A percentile compares a stretch with the other conserved stretches of the same genome.
phyloP scores from a whole-genome alignment of 495 filamentous ascomycete species.

The Talaromyces thailandensis region DNA sequence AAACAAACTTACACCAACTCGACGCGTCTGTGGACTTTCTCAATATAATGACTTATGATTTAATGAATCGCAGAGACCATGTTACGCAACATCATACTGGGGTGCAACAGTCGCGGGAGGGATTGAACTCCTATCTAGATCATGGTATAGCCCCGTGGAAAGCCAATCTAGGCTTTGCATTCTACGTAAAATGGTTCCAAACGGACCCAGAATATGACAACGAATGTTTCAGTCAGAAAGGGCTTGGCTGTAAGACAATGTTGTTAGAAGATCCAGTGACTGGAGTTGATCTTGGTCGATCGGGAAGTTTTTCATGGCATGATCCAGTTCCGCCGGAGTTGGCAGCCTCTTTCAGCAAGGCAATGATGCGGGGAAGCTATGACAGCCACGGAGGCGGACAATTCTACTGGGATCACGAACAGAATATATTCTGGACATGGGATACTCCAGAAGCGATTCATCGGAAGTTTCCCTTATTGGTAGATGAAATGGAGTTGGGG shows the following conservation, averaged over 20 bases:
- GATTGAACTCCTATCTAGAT: neutral
- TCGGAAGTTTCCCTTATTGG: constrained; percentile 53
- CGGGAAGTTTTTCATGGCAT: constrained; percentile 52
- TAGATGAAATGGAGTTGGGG: constrained; percentile 48
- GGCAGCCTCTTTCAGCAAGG: constrained; percentile 39
- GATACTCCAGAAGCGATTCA: constrained; percentile 53
- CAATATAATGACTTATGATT: constrained; percentile 73
- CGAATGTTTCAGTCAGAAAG: constrained; percentile 27
- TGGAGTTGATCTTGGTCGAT: constrained; percentile 54
- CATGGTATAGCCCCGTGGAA: constrained; percentile 29
- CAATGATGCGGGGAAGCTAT: constrained; percentile 42
- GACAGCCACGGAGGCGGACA: constrained; percentile 52
- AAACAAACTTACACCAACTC: constrained; percentile 50
- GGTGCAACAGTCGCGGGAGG: constrained; percentile 33
- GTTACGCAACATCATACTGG: constrained; percentile 60
- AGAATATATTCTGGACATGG: constrained; percentile 65
- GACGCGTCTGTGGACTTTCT: constrained; percentile 57
- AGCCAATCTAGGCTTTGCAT: constrained; percentile 65
- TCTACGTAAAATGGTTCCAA: constrained; percentile 65
- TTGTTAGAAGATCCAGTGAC: constrained; percentile 55
- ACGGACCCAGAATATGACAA: constrained; percentile 30
- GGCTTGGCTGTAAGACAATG: constrained; percentile 54
- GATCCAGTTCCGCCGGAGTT: constrained; percentile 38
- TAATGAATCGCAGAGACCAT: constrained; percentile 66
- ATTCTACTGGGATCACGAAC: constrained; percentile 55